Evolutionary conservation across 2,329 filamentous ascomycete species (phyloP), one percentile per base, ranked within the genome.

Genomic region (Paradendryphiella salina): DNA sequence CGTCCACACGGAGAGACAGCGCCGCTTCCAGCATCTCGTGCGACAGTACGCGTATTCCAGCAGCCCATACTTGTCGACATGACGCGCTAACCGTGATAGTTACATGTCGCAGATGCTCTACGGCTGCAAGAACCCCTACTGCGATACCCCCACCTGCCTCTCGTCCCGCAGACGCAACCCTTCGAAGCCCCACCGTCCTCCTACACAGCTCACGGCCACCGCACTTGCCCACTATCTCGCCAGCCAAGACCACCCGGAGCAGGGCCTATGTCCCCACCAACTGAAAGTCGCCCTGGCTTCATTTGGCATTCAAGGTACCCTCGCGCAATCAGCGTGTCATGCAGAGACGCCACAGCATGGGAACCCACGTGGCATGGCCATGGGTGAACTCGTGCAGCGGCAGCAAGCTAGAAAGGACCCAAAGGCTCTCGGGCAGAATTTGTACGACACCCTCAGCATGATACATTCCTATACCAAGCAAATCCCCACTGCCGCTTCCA

Each of bases 51-150:
- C 40, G 52, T 55, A n/a, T n/a, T 9, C 32, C 43, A 39, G 46
- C 43, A 39, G 46, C 50, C 54, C 52, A 56, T 38, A n/a, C 18
- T 32, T 46, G 21, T 15, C 28, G 18, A 34, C 6, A 31, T 17
- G 31, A 40, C 52, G 17, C 50, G 33, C 43, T 34, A 29, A 46
- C 14, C 34, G 9, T n/a, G 17, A 31, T 20, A 93, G 89, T 64
- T 95, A 89, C 67, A 85, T 92, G 41, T 78, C 83, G 28, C 91
- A 96, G 73, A 82, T 96, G n/a, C 84, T 90, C 49, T 82, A 88
- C 59, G 91, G 91, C 57, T 96, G 91, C 69, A 84, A 83, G 55
- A 83, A 82, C 57, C 76, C 80, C 45, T 77, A 80, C 43, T 96
- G 91, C 73, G 79, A 78, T 29, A 93, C 85, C 1, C 75, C 89